Evolutionary conservation across 306 rosid species (phyloP).

Genomic region (Rosa persica): DNA sequence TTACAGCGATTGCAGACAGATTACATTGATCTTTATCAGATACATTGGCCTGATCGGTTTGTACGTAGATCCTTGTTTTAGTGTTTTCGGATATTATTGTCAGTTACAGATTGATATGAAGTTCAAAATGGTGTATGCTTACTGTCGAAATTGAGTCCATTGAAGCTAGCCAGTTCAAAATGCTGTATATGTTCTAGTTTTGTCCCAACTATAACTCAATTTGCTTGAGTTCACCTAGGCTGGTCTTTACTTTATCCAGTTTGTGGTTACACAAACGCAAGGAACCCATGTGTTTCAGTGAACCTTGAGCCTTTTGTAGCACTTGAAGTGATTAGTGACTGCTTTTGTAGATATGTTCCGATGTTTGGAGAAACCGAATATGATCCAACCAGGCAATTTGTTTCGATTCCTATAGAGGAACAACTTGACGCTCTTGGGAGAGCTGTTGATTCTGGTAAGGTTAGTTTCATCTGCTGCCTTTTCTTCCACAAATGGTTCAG

Average conservation of each 20-base stretch:
- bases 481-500: neutral
- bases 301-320: neutral
- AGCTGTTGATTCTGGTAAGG: conserved; percentile 79
- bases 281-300: neutral
- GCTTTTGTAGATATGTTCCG: conserved; percentile 68
- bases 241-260: neutral
- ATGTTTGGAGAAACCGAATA: conserved; percentile 93
- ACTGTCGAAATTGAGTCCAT: neutral
- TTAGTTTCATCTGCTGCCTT: conserved; percentile 16
- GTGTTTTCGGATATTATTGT: conserved; percentile 11
- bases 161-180: neutral
- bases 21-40: conserved; percentile 88
- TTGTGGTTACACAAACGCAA: neutral
- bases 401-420: conserved; percentile 63
- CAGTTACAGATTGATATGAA: neutral
- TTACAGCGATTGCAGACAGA: conserved; percentile 70
- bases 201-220: neutral
- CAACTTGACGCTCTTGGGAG: conserved; percentile 71
- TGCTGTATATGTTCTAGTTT: neutral
- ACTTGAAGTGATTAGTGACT: conserved; percentile 6
- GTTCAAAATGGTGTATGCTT: neutral
- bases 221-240: neutral
- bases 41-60: conserved; percentile 99
- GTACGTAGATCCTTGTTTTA: conserved; percentile 40
- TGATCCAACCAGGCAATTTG: conserved; percentile 61